Evolutionary conservation across 495 filamentous ascomycete genomes (phyloP), one percentile per base, ranked within the genome.

Genomic region (Penicillium cataractarum): DNA sequence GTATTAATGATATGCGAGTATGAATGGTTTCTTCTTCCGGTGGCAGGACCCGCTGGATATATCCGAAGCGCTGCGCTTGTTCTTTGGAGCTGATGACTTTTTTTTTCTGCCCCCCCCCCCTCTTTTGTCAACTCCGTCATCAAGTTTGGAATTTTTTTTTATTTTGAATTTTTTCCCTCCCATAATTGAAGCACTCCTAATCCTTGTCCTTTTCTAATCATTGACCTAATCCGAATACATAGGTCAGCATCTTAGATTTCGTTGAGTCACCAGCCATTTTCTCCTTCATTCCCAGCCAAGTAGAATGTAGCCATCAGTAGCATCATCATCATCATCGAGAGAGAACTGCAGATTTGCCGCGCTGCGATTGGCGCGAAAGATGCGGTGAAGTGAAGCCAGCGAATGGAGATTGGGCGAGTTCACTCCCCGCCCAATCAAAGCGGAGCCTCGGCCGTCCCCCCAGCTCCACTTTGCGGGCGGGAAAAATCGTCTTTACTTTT

Each of bases 341-440:
- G 44, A 19, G 46, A 35, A 56, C 22, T 54, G 10, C 37, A 39
- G 51, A 54, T 19, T n/a, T 32, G 29, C 29, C 8, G n/a, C 29
- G 22, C 21, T 6, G 5, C 10, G 39, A 60, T 54, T 55, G 54
- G 55, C 50, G 13, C 55, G 58, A 71, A 78, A 77, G 66, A 77
- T 74, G 76, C 76, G 77, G 77, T 78, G 74, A 78, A 71, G 65
- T 60, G 53, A 42, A 51, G 55, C 63, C 65, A 65, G 58, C 76
- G 65, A 78, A 80, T 78, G 61, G 65, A 50, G 44, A 54, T 61
- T 55, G 56, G 55, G 56, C 32, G 27, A 24, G 46, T 27, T 17
- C 6, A 22, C 3, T 21, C 8, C 4, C 6, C 46, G 52, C 42
- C 74, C 74, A 76, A 75, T 76, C 66, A 75, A 29, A 12, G 31